Base-by-base conservation (phyloP, 208 protist species). In the Leishmania aethiopica region DNA sequence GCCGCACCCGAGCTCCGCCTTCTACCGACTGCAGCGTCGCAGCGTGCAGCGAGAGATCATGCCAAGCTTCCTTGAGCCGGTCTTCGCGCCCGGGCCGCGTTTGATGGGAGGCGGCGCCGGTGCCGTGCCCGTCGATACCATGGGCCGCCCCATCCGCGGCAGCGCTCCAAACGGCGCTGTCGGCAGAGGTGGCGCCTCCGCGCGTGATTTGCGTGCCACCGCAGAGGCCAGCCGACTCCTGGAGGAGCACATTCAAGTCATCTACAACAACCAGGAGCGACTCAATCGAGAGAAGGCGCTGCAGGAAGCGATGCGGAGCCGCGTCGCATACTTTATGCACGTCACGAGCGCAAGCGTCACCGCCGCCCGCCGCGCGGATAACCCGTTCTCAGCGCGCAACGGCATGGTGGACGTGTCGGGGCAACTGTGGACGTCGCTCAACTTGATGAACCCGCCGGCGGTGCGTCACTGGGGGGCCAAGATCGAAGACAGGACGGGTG, bases 361-460 rank as follows among this genome's bases (percentile, higher is more conserved):
- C 28, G 95, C 95, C 22, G 95, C 95, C 64, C 93, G 95, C 35
- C 93, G 95, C 19, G 89, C 90, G 6, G 95, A 97, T 84, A 97
- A 97, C 77, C 95, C 95, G 2, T 97, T 97, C 84, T 95, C 91
- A 13, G 57, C 76, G 15, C 90, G 89, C 35, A 97, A 97, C 83
- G 95, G 95, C 66, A 93, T 97, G 81, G 75, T 92, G 15, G 88
- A 95, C 45, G 91, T 91, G 86, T 78, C 80, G 67, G 88, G 85
- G 49, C 95, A 97, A 89, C 78, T 92, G 74, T 97, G 95, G 93
- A n/a, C 69, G 19, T 92, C 90, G 53, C 83, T 97, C 40, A 78
- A 77, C 47, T 77, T 86, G 80, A 84, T 82, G 71, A 91, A 89
- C 64, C 86, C 89, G 42, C 94, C 92, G 42, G 78, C 82, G 15